Evolutionary conservation across 805 yeast species (phyloP), one percentile per base, ranked within the genome.

Genomic region (Lachancea lanzarotensis): DNA sequence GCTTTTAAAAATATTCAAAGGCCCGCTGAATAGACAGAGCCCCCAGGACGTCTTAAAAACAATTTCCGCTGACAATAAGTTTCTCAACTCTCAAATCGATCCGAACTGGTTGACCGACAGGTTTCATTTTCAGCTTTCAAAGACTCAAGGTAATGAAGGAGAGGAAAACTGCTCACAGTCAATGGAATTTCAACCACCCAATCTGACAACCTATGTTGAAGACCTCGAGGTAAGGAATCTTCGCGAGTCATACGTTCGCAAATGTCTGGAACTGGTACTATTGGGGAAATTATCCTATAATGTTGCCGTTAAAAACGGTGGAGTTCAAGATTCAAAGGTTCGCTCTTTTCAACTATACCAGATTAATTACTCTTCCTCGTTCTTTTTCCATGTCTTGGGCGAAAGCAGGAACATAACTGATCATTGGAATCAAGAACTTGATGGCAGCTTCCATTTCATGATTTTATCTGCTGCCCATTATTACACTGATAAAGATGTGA

Each of bases 1-100:
- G 0, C 55, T 87, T 15, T 71, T 75, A 52, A 79, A 77, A 48
- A 82, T 84, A 8, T 65, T 86, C 38, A 76, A 71, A 50, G 90
- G 88, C 1, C 91, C 95, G 0, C 60, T 87, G 18, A 59, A 68
- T 17, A 54, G 63, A 8, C 60, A 73, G 19, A 62, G 57, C 2
- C 65, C 73, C 2, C 65, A 60, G 2, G 74, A 71, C 4, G 76
- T 74, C 10, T 63, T 70, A 2, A 81, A 76, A 54, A 77, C 83
- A 0, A 80, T 88, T 32, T 69, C 73, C 48, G 60, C 76, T 3
- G 60, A 65, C n/a, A 74, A 74, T 48, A 68, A 77, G 13, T 66
- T 73, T 1, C 62, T 84, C 46, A 79, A 76, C 49, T 67, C 84
- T 2, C 77, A 77, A 45, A 60, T 85, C 4, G 79, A 83, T 50